Evolutionary conservation across 2,329 filamentous ascomycete species (phyloP), one percentile per base, ranked within the genome.

Genomic region (Nothophoma quercina): DNA sequence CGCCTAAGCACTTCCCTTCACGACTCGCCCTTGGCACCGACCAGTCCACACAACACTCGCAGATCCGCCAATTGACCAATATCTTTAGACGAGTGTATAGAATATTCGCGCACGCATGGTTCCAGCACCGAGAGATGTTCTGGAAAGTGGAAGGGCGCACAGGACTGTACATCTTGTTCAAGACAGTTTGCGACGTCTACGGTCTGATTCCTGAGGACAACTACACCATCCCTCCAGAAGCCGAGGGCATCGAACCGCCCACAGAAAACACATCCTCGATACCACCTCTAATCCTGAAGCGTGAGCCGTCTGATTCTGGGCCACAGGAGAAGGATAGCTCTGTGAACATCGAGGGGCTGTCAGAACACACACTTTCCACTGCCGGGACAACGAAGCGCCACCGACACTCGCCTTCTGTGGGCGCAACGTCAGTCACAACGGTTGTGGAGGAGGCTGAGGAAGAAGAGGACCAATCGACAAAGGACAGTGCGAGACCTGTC

Each of bases 81-180:
- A 93, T 99, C 50, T 98, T 99, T 76, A 85, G 95, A 49, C 85
- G 95, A 12, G 85, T 98, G 41, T 96, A 99, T 75, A 86, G 95
- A 55, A 98, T 99, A 75, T 99, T 98, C 71, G 95, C 95, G 38
- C 95, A 99, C 72, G 95, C 95, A 7, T 99, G 95, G 95, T 99
- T 97, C 74, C 92, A 97, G 77, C 95, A 99, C 74, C 86, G 93
- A 36, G 89, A 89, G 48, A 91, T 97, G 45, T 99, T 98, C 74
- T 98, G 93, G 92, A 87, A 90, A 32, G 88, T 98, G 1, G 95
- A 99, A 77, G 85, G 85, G 8, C 86, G 92, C 71, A 91, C 91
- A n/a, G 95, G 95, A 0, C 79, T 99, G 9, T 99, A 99, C 72
- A 85, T 96, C 51, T 88, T 99, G 68, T 99, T 98, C 82, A 98